phyloP scores from a whole-genome alignment of 306 rosid species.

The Begonia peltatifolia region DNA sequence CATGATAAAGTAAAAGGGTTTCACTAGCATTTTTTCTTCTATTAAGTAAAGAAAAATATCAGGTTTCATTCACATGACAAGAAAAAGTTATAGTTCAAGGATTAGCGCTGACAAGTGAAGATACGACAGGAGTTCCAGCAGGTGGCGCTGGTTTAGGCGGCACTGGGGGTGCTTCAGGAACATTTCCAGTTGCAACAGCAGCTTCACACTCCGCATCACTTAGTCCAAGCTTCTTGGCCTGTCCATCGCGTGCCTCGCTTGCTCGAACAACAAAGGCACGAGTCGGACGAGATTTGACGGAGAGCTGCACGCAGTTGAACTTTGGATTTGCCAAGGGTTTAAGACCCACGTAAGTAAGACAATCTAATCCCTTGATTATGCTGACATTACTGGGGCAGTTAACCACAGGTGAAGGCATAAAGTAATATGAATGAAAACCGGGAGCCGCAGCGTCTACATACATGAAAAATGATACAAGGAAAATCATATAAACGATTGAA shows the following conservation, averaged over 20 bases:
- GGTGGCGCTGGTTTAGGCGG: constrained; percentile 71
- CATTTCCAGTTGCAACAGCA: constrained; percentile 63
- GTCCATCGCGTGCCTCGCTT: constrained; percentile 14
- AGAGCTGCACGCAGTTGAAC: constrained; percentile 19
- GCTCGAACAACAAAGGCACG: constrained; percentile 41
- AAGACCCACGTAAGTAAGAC: constrained; percentile 30
- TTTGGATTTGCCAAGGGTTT: constrained; percentile 12
- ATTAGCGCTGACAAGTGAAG: constrained; percentile 46
- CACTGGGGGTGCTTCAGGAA: constrained; percentile 68
- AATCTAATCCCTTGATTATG: constrained; percentile 28
- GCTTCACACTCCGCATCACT: constrained; percentile 77
- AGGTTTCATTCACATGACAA: no score
- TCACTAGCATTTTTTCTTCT: no score
- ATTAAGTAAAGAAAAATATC: no score
- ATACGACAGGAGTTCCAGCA: constrained; percentile 72
- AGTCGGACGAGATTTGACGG: constrained; percentile 15
- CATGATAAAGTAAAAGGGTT: no score
- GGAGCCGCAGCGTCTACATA: constrained; percentile 1
- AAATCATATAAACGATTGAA: no score
- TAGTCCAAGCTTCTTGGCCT: constrained; percentile 22
- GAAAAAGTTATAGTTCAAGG: not conserved
- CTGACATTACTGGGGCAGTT: constrained; percentile 24
- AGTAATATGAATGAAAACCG: not conserved
- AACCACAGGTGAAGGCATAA: constrained; percentile 43
- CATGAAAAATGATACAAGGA: no score